These are phyloP conservation scores for Clonostachys byssicola DNA, from an alignment of 2,329 filamentous ascomycete species.

Conservation along the genomic window DNA sequence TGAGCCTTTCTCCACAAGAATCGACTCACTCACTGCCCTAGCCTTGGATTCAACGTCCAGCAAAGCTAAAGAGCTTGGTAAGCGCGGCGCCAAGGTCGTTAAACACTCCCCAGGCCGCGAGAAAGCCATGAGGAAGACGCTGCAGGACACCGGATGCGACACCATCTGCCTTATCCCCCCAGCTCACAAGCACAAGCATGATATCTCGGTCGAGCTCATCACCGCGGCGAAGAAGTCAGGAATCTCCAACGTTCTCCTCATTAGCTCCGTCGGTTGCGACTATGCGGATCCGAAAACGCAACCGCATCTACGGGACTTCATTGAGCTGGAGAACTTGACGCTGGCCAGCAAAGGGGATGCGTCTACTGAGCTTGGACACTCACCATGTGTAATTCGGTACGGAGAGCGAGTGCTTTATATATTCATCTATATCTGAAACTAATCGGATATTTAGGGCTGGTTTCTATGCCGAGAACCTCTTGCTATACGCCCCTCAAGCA, in stretches of 20 bases:
- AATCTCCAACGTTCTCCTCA: slow-evolving; percentile 38
- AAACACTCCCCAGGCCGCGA: slow-evolving; percentile 11
- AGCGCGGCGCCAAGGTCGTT: not conserved
- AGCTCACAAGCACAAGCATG: slow-evolving; percentile 36
- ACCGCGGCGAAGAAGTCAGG: slow-evolving; percentile 36
- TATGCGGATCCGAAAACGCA: slow-evolving; percentile 42
- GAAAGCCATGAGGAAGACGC: slow-evolving; percentile 25
- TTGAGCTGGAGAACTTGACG: slow-evolving; percentile 39
- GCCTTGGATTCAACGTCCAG: no score
- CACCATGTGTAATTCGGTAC: slow-evolving; percentile 39
- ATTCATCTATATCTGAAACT: no score
- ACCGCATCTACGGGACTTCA: slow-evolving; percentile 43
- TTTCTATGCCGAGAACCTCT: slow-evolving; percentile 47
- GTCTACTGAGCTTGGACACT: slow-evolving; percentile 27
- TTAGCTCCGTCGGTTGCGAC: slow-evolving; percentile 44
- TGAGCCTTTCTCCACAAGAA: no score
- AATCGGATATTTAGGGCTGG: slow-evolving; percentile 26
- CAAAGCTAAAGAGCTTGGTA: no score
- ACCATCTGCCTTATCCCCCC: slow-evolving; percentile 45
- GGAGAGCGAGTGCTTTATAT: not conserved
- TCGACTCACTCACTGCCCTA: no score
- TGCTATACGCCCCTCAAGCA: slow-evolving; percentile 39
- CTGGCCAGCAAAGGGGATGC: slow-evolving; percentile 37
- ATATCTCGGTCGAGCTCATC: slow-evolving; percentile 38
- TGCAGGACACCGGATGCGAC: slow-evolving; percentile 37